Conservation (phyloP, 106 monocot species). For the Dioscorea zingiberensis region DNA sequence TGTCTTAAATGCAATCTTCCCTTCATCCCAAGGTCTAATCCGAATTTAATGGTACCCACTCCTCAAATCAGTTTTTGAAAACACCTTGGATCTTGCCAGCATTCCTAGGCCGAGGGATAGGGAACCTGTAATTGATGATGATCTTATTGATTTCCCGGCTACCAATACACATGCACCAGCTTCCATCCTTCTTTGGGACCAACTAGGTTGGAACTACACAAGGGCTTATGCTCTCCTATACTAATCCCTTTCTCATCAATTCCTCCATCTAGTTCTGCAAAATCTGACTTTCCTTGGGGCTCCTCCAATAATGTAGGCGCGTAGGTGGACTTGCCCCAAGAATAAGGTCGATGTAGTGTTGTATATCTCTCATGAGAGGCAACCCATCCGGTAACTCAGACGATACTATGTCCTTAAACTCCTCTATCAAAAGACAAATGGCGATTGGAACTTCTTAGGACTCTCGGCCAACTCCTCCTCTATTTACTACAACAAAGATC, state of each 20-base stretch:
- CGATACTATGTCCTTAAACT: neutral
- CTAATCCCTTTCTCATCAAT: neutral
- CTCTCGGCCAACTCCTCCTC: neutral
- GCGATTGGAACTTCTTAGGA: too few relatives aligned
- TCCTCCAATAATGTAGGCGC: conserved; percentile 2
- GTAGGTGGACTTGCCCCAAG: neutral
- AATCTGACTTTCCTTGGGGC: neutral
- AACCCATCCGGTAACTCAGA: neutral
- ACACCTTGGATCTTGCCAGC: neutral
- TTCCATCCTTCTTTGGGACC: neutral
- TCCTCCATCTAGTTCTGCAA: neutral
- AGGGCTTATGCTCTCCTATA: conserved; percentile 3
- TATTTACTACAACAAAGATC: neutral
- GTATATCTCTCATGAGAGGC: conserved; percentile 3
- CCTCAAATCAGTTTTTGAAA: neutral
- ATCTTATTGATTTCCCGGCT: conserved; percentile 2
- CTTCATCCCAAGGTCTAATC: neutral
- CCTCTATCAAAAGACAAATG: neutral
- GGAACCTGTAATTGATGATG: neutral
- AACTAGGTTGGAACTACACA: neutral
- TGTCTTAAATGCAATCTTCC: neutral
- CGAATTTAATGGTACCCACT: conserved; percentile 1
- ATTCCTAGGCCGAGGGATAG: neutral
- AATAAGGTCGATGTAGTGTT: neutral
- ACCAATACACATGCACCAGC: neutral